These are phyloP conservation scores for Melampsora americana DNA, from an alignment of 1,284 basidiomycete genomes.

Conservation along the genomic window DNA sequence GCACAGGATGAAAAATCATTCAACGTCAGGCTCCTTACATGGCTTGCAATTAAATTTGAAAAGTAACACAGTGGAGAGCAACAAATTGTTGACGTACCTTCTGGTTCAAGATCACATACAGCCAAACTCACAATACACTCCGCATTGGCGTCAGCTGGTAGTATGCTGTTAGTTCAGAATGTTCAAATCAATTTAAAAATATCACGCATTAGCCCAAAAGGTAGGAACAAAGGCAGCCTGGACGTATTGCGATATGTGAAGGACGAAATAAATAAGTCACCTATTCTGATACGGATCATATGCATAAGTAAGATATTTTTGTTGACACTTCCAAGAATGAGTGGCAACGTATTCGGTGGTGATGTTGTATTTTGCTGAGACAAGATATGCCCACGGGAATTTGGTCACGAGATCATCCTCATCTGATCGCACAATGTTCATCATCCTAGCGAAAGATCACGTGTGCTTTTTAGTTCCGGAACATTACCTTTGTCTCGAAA, in stretches of 20 bases:
- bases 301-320: slow-evolving; percentile 24
- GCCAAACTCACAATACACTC: background rate
- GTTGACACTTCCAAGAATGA: slow-evolving; percentile 42
- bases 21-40: too few relatives aligned
- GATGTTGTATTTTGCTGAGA: slow-evolving; percentile 35
- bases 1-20: too few relatives aligned
- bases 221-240: background rate
- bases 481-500: background rate
- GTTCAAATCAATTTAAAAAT: too few relatives aligned
- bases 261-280: background rate
- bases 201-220: background rate
- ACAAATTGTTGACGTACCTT: background rate
- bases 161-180: background rate
- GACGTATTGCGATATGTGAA: background rate
- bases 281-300: slow-evolving; percentile 40
- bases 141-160: slow-evolving; percentile 23
- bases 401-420: slow-evolving; percentile 15
- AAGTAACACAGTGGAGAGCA: background rate
- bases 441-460: background rate
- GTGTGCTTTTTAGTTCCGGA: background rate
- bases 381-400: slow-evolving; percentile 14
- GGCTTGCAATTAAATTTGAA: background rate
- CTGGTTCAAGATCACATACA: background rate
- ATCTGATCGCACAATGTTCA: slow-evolving; percentile 3
- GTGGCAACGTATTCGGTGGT: slow-evolving; percentile 30